phyloP scores from a whole-genome alignment of 169 alveolate species.

The Eimeria necatrix region DNA sequence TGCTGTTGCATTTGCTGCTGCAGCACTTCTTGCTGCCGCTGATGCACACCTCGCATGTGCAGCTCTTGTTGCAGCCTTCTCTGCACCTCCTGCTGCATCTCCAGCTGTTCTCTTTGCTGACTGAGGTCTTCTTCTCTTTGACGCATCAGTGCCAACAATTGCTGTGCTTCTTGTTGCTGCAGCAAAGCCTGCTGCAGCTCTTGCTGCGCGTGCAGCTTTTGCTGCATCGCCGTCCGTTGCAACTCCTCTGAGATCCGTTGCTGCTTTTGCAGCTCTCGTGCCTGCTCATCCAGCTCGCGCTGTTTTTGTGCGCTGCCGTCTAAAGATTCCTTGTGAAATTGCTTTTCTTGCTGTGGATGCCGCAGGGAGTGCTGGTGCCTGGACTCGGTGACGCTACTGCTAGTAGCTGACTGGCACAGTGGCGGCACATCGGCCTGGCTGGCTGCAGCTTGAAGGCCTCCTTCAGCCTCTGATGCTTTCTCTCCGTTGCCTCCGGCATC shows the following conservation, averaged over 20 bases:
- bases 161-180: slow-evolving; percentile 42
- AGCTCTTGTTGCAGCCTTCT: slow-evolving; percentile 39
- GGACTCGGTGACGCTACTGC: background rate
- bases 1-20: slow-evolving; percentile 60
- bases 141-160: background rate
- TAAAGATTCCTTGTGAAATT: background rate
- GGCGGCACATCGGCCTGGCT: no score
- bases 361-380: background rate
- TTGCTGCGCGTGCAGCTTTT: slow-evolving; percentile 47
- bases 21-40: slow-evolving; percentile 44
- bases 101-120: slow-evolving; percentile 43
- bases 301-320: background rate
- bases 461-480: background rate
- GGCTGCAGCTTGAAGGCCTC: background rate
- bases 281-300: slow-evolving; percentile 23
- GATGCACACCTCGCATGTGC: slow-evolving; percentile 8
- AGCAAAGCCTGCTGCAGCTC: slow-evolving; percentile 28
- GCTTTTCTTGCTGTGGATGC: background rate
- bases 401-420: background rate
- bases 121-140: background rate
- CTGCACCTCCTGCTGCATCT: slow-evolving; percentile 47
- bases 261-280: slow-evolving; percentile 12
- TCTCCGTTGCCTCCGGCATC: background rate
- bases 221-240: slow-evolving; percentile 19
- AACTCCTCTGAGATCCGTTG: background rate